Evolutionary conservation across 257 asterid genomes (phyloP), one percentile per base, ranked within the genome.

Genomic region (Rauvolfia tetraphylla): DNA sequence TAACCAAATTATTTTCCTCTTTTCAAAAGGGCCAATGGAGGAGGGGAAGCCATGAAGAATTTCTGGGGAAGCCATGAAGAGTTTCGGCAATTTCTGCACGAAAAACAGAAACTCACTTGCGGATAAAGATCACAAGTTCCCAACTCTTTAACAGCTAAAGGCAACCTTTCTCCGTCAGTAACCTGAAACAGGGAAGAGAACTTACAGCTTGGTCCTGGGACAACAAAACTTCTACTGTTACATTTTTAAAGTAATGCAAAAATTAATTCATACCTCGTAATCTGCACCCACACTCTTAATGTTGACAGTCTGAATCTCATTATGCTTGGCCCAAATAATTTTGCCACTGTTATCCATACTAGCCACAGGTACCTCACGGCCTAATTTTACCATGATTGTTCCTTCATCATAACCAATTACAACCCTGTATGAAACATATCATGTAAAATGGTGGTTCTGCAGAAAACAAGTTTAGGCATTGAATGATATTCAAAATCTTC

Each of bases 51-150:
- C 42, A 2, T n/a, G n/a, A n/a, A n/a, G n/a, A n/a, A n/a, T n/a
- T n/a, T n/a, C n/a, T n/a, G n/a, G 56, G 14, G 56, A 29, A 13
- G 68, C 0, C 20, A 13, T 11, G 10, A 22, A 25, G 17, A 42
- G 15, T 4, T 22, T 39, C 54, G 41, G 23, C 34, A 68, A 22
- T 9, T 23, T 34, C 74, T 9, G 42, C 58, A 63, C 13, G 57
- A 54, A 46, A 0, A 69, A 79, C 73, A 59, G 68, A 72, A 83
- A 83, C 83, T 84, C 78, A 94, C 99, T 87, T 95, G 98, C 68
- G 99, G 99, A 79, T 95, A 95, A 81, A 95, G 98, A 86, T 95
- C 99, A 81, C 99, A 95, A 38, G 90, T 92, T 59, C 99, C 99
- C 93, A 95, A 80, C 81, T 95, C 99, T 84, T 92, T 95, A 58